Percentiles rank a stretch among this genome's conserved stretches.
Conservation (phyloP, 2,329 filamentous ascomycete genomes). For the Apiospora aurea region DNA sequence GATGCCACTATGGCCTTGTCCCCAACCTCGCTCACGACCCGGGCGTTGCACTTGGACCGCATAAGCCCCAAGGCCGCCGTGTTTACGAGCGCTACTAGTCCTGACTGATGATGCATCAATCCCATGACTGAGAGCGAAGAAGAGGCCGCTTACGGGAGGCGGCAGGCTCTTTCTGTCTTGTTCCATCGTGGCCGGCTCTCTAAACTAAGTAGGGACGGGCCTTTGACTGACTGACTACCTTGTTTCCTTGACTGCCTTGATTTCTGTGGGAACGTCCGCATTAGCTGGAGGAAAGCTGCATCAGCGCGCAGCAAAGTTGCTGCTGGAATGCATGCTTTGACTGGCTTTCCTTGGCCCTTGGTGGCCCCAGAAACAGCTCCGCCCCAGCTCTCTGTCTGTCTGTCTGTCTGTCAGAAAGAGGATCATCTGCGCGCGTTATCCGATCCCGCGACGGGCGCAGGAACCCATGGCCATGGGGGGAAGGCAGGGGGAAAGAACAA, state of each 20-base stretch:
- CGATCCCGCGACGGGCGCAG: constrained; percentile 14
- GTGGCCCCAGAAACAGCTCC: constrained; percentile 10
- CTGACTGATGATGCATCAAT: constrained; percentile 35
- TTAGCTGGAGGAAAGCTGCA: constrained; percentile 14
- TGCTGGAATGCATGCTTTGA: constrained; percentile 20
- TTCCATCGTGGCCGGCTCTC: not conserved
- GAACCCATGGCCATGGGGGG: not conserved
- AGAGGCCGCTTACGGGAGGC: not conserved
- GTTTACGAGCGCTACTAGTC: constrained; percentile 25
- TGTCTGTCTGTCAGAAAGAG: constrained; percentile 3
- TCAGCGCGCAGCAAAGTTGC: constrained; percentile 13
- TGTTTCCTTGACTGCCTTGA: not conserved
- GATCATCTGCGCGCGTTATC: constrained; percentile 17
- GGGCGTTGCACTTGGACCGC: constrained; percentile 17
- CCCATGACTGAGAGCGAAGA: not conserved
- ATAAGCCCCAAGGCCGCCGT: constrained; percentile 4
- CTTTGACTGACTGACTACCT: constrained; percentile 7
- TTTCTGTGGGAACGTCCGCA: constrained; percentile 19
- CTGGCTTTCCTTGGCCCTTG: constrained; percentile 10
- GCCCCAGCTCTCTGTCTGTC: not conserved
- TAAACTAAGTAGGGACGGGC: not conserved
- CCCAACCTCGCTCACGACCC: constrained; percentile 6
- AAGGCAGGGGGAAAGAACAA: not conserved
- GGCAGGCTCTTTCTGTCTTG: not conserved
- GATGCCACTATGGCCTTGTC: constrained; percentile 25